Evolutionary conservation across 306 rosid genomes (phyloP).

Genomic region (Castanopsis chinensis): DNA sequence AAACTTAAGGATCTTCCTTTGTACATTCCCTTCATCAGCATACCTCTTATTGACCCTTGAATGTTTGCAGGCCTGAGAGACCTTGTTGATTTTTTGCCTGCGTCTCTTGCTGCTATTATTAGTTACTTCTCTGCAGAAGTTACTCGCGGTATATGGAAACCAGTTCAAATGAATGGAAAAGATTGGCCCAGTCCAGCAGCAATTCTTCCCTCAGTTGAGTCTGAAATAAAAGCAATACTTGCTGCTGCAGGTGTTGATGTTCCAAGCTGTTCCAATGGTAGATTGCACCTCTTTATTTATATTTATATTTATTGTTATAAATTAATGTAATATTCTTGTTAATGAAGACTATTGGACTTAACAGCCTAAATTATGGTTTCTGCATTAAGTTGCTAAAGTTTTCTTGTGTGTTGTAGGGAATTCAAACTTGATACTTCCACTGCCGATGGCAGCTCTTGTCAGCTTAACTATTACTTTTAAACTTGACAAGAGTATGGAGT

Average conservation of each 20-base stretch:
- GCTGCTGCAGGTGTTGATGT: constrained; percentile 60
- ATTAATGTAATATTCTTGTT: constrained; percentile 2
- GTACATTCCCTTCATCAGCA: constrained; percentile 12
- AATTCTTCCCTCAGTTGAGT: constrained; percentile 51
- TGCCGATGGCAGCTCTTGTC: constrained; percentile 84
- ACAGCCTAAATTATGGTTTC: neutral
- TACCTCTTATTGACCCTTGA: constrained; percentile 26
- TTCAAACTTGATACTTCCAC: constrained; percentile 61
- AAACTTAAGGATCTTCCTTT: neutral
- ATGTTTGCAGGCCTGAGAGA: constrained; percentile 69
- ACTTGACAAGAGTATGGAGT: constrained; percentile 63
- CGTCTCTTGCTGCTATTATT: constrained; percentile 66
- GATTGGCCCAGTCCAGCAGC: constrained; percentile 94
- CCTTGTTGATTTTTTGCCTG: constrained; percentile 82
- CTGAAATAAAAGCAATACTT: constrained; percentile 64
- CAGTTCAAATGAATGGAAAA: constrained; percentile 76
- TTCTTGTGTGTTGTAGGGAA: constrained; percentile 31
- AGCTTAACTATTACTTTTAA: constrained; percentile 84
- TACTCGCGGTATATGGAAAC: constrained; percentile 82
- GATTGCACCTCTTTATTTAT: constrained; percentile 17
- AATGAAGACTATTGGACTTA: neutral
- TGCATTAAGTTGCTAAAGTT: neutral
- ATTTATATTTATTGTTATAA: constrained; percentile 8
- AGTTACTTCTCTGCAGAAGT: constrained; percentile 82
- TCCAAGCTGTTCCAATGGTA: constrained; percentile 62